Evolutionary conservation across 2,329 filamentous ascomycete species (phyloP).

Genomic region (Malbranchea zuffiana): DNA sequence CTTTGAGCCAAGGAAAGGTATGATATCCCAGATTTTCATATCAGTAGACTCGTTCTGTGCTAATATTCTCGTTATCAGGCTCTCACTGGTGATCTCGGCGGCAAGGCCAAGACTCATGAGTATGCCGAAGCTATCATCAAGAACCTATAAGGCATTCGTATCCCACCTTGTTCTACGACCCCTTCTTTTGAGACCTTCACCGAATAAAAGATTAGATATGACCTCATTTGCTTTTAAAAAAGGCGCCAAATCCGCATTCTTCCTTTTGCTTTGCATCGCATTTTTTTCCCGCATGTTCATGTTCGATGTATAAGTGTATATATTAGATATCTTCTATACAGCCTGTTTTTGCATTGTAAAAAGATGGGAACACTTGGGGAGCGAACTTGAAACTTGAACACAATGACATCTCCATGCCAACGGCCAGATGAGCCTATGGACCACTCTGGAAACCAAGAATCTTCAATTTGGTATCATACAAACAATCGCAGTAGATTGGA

Average conservation of each 20-base stretch:
- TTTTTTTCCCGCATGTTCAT: not conserved
- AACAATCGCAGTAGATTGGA: too few relatives aligned
- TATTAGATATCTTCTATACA: too few relatives aligned
- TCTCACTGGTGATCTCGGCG: constrained; percentile 90
- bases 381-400: too few relatives aligned
- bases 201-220: constrained; percentile 5
- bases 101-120: constrained; percentile 90
- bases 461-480: too few relatives aligned
- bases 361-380: too few relatives aligned
- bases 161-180: constrained; percentile 20
- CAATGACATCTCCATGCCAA: too few relatives aligned
- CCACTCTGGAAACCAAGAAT: too few relatives aligned
- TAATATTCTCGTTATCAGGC: constrained; percentile 32
- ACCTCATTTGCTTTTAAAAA: constrained; percentile 3
- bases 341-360: too few relatives aligned
- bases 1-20: constrained; percentile 87
- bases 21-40: constrained; percentile 14
- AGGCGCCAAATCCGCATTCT: constrained; percentile 2
- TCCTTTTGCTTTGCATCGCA: constrained; percentile 3
- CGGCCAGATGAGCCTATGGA: too few relatives aligned
- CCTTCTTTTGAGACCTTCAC: not conserved
- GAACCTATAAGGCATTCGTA: constrained; percentile 35
- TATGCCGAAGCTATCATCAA: constrained; percentile 87
- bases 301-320: constrained; percentile 10
- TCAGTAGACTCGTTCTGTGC: constrained; percentile 4